These are phyloP conservation scores for Jasminum sambac DNA, from an alignment of 257 asterid genomes.

Conservation along the genomic window DNA sequence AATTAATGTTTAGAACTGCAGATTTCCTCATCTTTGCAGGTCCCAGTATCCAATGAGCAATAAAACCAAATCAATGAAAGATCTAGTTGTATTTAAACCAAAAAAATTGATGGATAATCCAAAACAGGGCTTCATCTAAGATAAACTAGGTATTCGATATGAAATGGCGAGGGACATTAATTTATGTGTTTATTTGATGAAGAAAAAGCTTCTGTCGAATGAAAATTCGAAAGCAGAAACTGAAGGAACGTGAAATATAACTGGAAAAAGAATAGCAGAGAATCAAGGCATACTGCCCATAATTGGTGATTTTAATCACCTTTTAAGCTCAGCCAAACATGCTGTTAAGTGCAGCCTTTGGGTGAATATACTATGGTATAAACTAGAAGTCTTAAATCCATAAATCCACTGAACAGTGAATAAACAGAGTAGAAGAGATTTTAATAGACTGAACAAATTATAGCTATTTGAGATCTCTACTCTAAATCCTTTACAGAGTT, in stretches of 20 bases:
- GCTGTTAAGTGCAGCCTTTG: not conserved
- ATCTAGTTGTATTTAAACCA: not conserved
- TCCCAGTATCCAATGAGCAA: not conserved
- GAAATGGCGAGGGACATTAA: not conserved
- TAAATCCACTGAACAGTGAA: not conserved
- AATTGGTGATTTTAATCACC: not conserved
- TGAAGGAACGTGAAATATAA: not conserved
- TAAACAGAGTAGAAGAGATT: not conserved
- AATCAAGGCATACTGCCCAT: not conserved
- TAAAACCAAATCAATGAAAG: not conserved
- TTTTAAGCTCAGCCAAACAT: not conserved
- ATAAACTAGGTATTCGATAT: not conserved
- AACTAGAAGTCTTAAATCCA: not conserved
- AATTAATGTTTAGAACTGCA: slow-evolving; percentile 15
- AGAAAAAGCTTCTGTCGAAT: not conserved
- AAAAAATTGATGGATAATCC: not conserved
- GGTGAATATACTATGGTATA: not conserved
- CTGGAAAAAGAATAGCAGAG: not conserved
- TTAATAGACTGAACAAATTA: slow-evolving; percentile 1
- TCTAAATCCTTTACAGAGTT: not conserved
- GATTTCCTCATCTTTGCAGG: not conserved
- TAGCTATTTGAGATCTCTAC: slow-evolving; percentile 6
- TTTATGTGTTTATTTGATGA: not conserved
- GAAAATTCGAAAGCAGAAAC: not conserved
- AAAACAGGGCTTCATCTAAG: not conserved